Percentiles rank a stretch among this genome's conserved stretches.
Evolutionary conservation across 345 rosid species (phyloP).

Genomic region (Eucalyptus tenuipes): DNA sequence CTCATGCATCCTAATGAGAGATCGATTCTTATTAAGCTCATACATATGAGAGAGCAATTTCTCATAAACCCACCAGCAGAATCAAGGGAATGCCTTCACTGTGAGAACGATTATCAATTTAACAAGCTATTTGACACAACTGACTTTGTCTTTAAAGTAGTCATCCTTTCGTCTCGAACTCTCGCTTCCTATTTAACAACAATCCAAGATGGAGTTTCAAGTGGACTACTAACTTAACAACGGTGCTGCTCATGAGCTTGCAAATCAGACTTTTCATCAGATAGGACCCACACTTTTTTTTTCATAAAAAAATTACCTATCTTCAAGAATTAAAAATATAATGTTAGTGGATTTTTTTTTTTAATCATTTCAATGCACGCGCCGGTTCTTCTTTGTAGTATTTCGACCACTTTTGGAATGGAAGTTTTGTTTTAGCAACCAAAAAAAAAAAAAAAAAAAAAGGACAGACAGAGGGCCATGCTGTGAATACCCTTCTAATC

Average conservation of each 20-base stretch:
- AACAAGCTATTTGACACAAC: neutral
- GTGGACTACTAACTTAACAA: neutral
- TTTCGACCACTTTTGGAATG: neutral
- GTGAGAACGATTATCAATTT: neutral
- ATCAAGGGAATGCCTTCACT: neutral
- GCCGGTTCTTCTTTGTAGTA: neutral
- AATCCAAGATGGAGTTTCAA: neutral
- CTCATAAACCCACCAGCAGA: neutral
- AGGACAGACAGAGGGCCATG: neutral
- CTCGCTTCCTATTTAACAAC: neutral
- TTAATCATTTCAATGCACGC: neutral
- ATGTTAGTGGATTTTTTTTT: neutral
- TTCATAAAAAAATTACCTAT: neutral
- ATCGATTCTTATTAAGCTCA: neutral
- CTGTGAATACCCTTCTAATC: neutral
- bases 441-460: accelerated
- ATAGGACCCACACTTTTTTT: neutral
- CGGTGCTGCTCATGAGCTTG: neutral
- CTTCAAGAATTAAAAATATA: neutral
- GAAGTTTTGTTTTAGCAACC: neutral
- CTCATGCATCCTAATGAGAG: neutral
- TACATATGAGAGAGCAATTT: neutral
- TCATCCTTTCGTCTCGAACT: neutral
- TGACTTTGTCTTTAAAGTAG: neutral
- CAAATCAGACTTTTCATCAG: neutral